Evolutionary conservation across 1,284 basidiomycete genomes (phyloP).

Genomic region (Melampsora americana): DNA sequence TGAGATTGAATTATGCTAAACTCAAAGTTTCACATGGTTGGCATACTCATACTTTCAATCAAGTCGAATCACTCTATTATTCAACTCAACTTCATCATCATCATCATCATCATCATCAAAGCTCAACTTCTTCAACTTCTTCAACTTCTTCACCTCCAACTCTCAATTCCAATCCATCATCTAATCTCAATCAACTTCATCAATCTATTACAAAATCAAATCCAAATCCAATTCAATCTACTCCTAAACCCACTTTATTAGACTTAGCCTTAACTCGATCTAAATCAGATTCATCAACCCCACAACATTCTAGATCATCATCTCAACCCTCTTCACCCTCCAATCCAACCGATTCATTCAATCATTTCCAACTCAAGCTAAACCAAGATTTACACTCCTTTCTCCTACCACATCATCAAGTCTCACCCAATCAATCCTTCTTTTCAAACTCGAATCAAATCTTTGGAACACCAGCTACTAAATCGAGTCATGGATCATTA

Average conservation of each 20-base stretch:
- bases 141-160: neutral
- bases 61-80: neutral
- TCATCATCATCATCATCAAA: too few species aligned
- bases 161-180: neutral
- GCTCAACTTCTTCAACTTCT: neutral
- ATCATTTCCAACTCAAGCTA: too few species aligned
- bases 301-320: too few species aligned
- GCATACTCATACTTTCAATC: conserved; percentile 1
- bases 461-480: neutral
- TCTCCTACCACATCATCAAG: too few species aligned
- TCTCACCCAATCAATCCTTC: too few species aligned
- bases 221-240: neutral
- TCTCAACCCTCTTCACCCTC: too few species aligned
- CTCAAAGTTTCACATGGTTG: conserved; percentile 4
- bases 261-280: too few species aligned
- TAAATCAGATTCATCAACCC: too few species aligned
- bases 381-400: too few species aligned
- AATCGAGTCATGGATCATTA: neutral
- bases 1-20: neutral
- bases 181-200: too few species aligned
- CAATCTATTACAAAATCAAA: neutral
- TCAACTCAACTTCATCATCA: neutral
- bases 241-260: too few species aligned
- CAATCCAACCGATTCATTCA: too few species aligned
- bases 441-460: neutral